phyloP scores from a whole-genome alignment of 2,329 filamentous ascomycete species.

The Pyricularia pennisetigena region DNA sequence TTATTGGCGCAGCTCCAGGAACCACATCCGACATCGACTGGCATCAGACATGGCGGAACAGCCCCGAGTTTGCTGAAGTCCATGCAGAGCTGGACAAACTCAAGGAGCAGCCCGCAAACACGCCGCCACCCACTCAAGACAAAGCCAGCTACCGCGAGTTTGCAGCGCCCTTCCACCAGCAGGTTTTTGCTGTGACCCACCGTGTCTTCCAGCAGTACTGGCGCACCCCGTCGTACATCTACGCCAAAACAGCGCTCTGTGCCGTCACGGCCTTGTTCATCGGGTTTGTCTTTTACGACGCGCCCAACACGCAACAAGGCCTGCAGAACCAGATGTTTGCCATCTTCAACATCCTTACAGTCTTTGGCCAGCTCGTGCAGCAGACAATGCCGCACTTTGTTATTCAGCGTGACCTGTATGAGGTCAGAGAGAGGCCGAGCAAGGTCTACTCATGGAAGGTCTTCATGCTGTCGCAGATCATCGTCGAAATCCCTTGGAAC shows the following conservation, averaged over 20 bases:
- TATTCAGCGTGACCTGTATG: conserved; percentile 56
- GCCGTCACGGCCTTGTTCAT: conserved; percentile 48
- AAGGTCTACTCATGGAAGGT: conserved; percentile 62
- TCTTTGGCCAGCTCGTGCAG: conserved; percentile 56
- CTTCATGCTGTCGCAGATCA: conserved; percentile 55
- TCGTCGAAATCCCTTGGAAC: conserved; percentile 65
- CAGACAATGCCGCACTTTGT: conserved; percentile 66
- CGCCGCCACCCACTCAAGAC: conserved; percentile 26
- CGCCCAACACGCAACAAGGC: conserved; percentile 50
- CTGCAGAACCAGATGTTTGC: conserved; percentile 64
- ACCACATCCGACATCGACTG: conserved; percentile 27
- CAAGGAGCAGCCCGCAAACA: conserved; percentile 18
- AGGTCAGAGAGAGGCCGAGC: conserved; percentile 59
- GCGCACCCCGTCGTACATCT: conserved; percentile 63
- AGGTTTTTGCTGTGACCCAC: conserved; percentile 48
- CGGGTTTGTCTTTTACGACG: conserved; percentile 57
- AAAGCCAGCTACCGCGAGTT: conserved; percentile 45
- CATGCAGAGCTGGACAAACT: conserved; percentile 37
- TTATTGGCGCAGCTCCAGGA: conserved; percentile 30
- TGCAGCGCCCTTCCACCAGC: conserved; percentile 54
- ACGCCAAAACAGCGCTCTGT: conserved; percentile 54
- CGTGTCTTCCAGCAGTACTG: conserved; percentile 66
- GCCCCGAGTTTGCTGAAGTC: conserved; percentile 28
- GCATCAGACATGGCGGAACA: conserved; percentile 22
- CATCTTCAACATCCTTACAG: conserved; percentile 60